Evolutionary conservation across 2,329 filamentous ascomycete genomes (phyloP), one percentile per base, ranked within the genome.

Genomic region (Trichophyton verrucosum): DNA sequence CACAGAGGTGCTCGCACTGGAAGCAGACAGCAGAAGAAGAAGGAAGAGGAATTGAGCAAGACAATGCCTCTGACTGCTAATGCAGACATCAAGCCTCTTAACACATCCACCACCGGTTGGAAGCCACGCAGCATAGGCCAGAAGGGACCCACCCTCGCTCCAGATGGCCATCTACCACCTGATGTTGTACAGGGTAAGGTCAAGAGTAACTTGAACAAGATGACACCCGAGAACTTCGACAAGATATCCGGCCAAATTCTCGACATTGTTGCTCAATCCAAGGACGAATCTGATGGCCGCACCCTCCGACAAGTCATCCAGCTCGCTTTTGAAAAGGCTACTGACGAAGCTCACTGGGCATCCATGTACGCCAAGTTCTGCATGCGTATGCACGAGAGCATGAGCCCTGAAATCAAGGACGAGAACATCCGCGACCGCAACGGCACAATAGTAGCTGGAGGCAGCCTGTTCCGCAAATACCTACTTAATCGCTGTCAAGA

Each of bases 321-420:
- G 76, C 88, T 99, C 64, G 96, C 92, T 1, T 99, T 99, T 68
- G 94, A 99, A 79, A 99, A 99, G 81, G 94, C 94, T 65, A 96
- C 91, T 33, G 94, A 99, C 71, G 94, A 99, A 76, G 89, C 91
- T 68, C 92, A 97, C 78, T 99, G 94, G 92, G 92, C 92, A 60
- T 89, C 89, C 20, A 97, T 97, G 89, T 99, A 99, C 72, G 94
- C 94, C 72, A 94, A 91, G 75, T 99, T 99, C 83, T 96, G 91
- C 80, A 91, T 92, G 81, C 86, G 88, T 66, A 97, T 97, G 94
- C 81, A 97, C 63, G 88, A 95, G 74, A 91, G 84, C 64, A 97
- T 96, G 89, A 95, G 89, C 75, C 77, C 88, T 22, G 92, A 96
- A 56, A 95, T 99, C 72, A 90, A 91, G 69, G 94, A 99, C 68